phyloP scores from a whole-genome alignment of 805 yeast species.

The Candida tibetensis region DNA sequence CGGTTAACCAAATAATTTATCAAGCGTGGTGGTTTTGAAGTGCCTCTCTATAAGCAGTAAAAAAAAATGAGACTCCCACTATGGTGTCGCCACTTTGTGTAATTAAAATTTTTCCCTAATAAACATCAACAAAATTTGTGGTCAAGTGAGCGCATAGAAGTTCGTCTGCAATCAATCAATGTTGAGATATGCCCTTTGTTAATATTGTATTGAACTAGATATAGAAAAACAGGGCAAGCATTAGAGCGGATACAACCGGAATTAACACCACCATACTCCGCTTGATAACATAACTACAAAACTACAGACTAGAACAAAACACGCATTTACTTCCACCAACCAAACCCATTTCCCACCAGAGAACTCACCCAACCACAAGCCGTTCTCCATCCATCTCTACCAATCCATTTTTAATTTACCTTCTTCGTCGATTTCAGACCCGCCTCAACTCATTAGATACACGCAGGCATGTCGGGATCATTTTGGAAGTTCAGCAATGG shows the following conservation, averaged over 20 bases:
- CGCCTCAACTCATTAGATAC: no score
- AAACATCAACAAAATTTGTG: constrained; percentile 4
- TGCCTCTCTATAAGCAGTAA: no score
- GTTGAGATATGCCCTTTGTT: background rate
- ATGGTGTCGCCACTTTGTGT: constrained; percentile 4
- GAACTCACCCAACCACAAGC: background rate
- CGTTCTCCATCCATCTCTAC: background rate
- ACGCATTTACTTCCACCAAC: no score
- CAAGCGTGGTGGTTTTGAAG: no score
- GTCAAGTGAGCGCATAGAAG: constrained; percentile 1
- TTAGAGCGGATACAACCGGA: no score
- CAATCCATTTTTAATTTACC: no score
- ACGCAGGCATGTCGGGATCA: constrained; percentile 48
- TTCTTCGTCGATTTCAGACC: no score
- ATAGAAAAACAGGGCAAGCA: background rate
- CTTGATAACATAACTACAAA: no score
- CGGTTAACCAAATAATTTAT: no score
- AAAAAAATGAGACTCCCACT: no score
- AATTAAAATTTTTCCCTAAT: constrained; percentile 6
- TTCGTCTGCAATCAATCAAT: background rate
- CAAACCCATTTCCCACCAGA: background rate
- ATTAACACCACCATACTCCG: no score
- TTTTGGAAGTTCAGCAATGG: constrained; percentile 49
- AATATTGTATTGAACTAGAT: background rate
- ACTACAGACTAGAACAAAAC: no score